Evolutionary conservation across 2,329 filamentous ascomycete genomes (phyloP), one percentile per base, ranked within the genome.

Genomic region (Colletotrichum sp.): DNA sequence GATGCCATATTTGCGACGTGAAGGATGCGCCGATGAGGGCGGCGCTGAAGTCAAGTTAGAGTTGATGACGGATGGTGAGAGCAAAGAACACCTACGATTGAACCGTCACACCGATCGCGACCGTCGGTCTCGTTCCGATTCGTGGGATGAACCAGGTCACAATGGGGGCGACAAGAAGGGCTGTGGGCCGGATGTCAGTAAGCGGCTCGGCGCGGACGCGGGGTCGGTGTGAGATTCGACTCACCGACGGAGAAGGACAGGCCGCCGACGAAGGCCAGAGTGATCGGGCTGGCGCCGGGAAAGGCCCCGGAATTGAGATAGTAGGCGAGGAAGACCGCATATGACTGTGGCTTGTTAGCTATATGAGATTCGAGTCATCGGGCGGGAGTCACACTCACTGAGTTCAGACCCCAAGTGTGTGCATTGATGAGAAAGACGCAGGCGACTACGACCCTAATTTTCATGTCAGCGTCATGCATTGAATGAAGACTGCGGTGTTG

Each of bases 211-310:
- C 21, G 52, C 15, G 57, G 10, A 43, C 7, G 36, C 28, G 32
- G n/a, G 34, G 24, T 18, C 43, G 13, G 59, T 21, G 55, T 39
- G 55, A 61, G 18, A 76, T 21, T 52, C n/a, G 43, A 52, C 81
- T 55, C 80, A 87, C 86, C 82, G 67, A 87, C 88, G 2, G 91
- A 92, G 59, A 94, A 91, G 34, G 91, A 93, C 0, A 95, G 86
- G 0, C 92, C 93, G 32, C 94, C 94, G n/a, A 96, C 89, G 81
- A 96, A 96, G 55, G 94, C 94, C 83, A 93, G 96, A 7, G 92
- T 89, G 3, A 96, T 88, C 3, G 90, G 85, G 0, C 90, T 92
- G 4, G 93, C 90, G 16, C 90, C 91, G 0, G 91, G 89, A 77
- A 94, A 95, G 26, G 88, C 87, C 68, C 92, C 86, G 65, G 89